Evolutionary conservation across 139 green algal species (phyloP).

Genomic region (Asterochloris erici): DNA sequence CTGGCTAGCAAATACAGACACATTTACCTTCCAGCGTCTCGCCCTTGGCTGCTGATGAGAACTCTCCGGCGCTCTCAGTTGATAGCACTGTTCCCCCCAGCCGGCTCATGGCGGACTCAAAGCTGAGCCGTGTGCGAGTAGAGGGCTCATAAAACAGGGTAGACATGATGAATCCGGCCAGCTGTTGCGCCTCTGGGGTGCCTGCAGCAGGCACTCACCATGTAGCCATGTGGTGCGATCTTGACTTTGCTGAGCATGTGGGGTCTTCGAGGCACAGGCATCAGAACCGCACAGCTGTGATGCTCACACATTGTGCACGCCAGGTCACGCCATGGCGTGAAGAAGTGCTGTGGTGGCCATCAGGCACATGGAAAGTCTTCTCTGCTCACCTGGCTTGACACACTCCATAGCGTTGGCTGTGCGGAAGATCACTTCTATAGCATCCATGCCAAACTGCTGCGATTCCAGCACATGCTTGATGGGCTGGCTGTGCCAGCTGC

Average conservation of each 20-base stretch:
- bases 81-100: conserved; percentile 93
- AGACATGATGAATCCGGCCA: conserved; percentile 92
- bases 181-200: conserved; percentile 53
- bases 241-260: no score
- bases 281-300: no score
- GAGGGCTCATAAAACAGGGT: conserved; percentile 99
- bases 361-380: no score
- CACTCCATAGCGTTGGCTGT: conserved; percentile 80
- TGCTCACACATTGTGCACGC: no score
- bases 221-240: no score
- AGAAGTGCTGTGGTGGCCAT: conserved; percentile 16
- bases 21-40: conserved; percentile 92
- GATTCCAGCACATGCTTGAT: conserved; percentile 82
- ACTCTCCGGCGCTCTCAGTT: conserved; percentile 95
- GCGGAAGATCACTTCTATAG: conserved; percentile 85
- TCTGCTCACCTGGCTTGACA: conserved; percentile 8
- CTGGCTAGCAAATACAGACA: background rate
- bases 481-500: conserved; percentile 23
- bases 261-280: no score
- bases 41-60: conserved; percentile 96
- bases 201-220: conserved; percentile 39
- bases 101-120: conserved; percentile 92
- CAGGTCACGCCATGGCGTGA: no score
- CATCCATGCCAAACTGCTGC: conserved; percentile 84
- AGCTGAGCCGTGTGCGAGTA: conserved; percentile 95